A percentile compares a stretch with the other conserved stretches of the same genome.
Conservation (phyloP, 2,329 filamentous ascomycete species). For the Akanthomyces lecanii region DNA sequence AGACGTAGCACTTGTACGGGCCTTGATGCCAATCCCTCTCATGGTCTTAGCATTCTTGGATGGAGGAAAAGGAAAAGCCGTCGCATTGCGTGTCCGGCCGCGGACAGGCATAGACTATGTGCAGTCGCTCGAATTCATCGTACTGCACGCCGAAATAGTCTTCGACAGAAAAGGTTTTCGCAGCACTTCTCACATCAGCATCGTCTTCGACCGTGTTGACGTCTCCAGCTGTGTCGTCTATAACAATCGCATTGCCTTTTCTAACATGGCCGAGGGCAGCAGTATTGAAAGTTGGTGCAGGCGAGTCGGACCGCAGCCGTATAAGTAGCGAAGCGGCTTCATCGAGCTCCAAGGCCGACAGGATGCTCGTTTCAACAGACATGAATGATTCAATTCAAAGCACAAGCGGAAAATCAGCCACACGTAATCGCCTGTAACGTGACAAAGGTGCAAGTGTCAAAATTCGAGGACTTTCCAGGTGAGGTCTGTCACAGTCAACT, state of each 20-base stretch:
- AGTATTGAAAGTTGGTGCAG: too few species aligned
- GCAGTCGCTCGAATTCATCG: neutral
- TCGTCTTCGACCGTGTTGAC: neutral
- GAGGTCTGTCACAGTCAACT: neutral
- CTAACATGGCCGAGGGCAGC: neutral
- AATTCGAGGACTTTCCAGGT: too few species aligned
- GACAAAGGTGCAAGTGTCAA: neutral
- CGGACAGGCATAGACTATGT: neutral
- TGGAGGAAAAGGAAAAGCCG: neutral
- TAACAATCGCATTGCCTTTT: too few species aligned
- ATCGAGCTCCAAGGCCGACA: neutral
- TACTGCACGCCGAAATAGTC: neutral
- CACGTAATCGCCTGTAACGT: neutral
- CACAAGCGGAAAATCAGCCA: neutral
- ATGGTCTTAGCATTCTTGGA: constrained; percentile 3
- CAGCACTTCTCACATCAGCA: neutral
- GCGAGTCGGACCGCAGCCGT: neutral
- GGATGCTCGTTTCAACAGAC: neutral
- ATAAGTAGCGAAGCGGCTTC: neutral
- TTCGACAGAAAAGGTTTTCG: neutral
- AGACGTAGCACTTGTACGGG: constrained; percentile 10
- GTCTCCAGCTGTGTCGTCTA: too few species aligned
- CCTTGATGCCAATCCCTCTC: constrained; percentile 10
- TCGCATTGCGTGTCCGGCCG: constrained; percentile 6
- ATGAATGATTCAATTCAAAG: neutral